Evolutionary conservation across 257 asterid genomes (phyloP), one percentile per base, ranked within the genome.

Genomic region (Penstemon barbatus): DNA sequence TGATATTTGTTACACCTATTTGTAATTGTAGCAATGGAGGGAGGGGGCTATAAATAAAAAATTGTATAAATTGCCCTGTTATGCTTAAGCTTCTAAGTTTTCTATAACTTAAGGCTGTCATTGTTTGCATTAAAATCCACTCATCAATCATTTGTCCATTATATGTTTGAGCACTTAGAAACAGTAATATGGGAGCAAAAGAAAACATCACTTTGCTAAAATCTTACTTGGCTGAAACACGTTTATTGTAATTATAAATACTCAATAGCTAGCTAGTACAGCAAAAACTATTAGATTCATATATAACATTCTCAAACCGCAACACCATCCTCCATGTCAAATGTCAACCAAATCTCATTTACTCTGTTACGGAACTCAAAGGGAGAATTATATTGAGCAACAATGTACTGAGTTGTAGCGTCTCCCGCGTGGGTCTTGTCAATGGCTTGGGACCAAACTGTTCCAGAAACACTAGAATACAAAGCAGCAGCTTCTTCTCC

Each of bases 341-440:
- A 86, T 1, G 89, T 77, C 65, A 91, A 71, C 96, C 98, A 91
- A 5, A 91, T 80, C 80, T 91, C 96, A 54, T 91, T 91, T 36
- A 91, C 87, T 71, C 98, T 78, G 76, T 77, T 67, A 45, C 50
- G 70, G 61, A 84, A 84, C 84, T 91, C 98, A 57, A 91, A 91
- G 0, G 96, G 96, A 5, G 98, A 89, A 62, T 89, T 91, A 70
- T 89, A 91, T 76, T 84, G 95, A 1, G 96, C 97, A 1, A 89
- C 89, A 12, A 80, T 83, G 78, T 89, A 92, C 9, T 79, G 42
- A 0, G 87, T 77, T 1, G 81, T 18, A 5, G 18, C 65, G 44
- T 82, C 89, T 19, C 81, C 83, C 0, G 74, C 70, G 13, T 72
- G 84, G 81, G 80, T 75, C 69, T 78, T 81, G 5, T 77, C 80